Evolutionary conservation across 1,284 basidiomycete species (phyloP), one percentile per base, ranked within the genome.

Genomic region (Cystobasidium sp.): DNA sequence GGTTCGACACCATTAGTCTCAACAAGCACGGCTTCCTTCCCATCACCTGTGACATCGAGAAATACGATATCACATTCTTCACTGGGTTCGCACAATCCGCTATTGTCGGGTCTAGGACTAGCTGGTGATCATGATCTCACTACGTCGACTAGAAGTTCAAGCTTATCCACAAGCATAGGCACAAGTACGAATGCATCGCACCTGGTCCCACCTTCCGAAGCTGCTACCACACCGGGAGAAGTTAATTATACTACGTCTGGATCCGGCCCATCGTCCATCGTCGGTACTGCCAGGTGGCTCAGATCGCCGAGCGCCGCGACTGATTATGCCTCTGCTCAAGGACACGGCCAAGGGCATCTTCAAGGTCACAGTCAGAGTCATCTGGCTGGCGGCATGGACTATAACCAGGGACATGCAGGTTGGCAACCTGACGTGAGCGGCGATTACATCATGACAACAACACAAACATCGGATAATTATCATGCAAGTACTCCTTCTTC

Each of bases 61-160:
- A 31, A 31, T 5, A 31, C 31, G 31, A 31, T 31, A 31, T n/a
- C 49, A 1, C 49, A 66, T 24, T 22, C 49, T 1, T 51, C 31
- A 14, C 47, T 66, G 20, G 64, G 64, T 31, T 20, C 24, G 12
- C 6, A 44, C n/a, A 53, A 53, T 22, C 49, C 47, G 39, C 64
- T 66, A 1, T 53, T 53, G 39, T 52, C 64, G 1, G 64, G 49
- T 41, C 47, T 41, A 16, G 64, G 46, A 1, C 43, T 8, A 12
- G 43, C 43, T 31, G 20, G 31, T n/a, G 61, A 49, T 49, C 1
- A 41, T 3, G 12, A 22, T 24, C 61, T 63, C 14, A 43, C 43
- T 24, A 6, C 43, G 1, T 47, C 61, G 1, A 46, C 61, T 6
- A 63, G 61, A 49, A 63, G 61, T 24, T 14, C 16, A 16, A 51